These are phyloP conservation scores for Hemisphaericaspora subhashii DNA, from an alignment of 1,139 yeast species.

Conservation along the genomic window DNA sequence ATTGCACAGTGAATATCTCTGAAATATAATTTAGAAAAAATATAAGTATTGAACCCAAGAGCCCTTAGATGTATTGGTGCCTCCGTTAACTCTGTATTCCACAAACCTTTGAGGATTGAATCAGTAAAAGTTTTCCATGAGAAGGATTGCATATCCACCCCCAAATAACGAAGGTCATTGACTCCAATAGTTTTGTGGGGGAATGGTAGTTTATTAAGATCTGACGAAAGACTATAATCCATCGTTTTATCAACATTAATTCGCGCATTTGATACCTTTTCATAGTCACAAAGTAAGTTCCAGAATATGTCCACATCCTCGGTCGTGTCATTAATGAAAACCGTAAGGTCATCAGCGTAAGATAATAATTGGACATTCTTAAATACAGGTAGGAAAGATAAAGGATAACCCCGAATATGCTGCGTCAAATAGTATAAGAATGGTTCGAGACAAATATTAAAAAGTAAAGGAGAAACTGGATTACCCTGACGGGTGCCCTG, in stretches of 20 bases:
- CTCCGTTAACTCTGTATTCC: background rate
- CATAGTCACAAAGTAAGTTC: background rate
- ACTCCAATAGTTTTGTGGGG: background rate
- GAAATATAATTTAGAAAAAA: background rate
- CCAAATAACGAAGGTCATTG: background rate
- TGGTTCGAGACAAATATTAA: background rate
- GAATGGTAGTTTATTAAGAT: background rate
- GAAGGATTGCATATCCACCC: background rate
- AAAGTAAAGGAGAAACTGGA: background rate
- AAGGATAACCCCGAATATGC: background rate
- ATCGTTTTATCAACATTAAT: background rate
- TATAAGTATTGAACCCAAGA: background rate
- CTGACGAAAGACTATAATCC: background rate
- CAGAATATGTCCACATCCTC: background rate
- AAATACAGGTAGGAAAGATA: background rate
- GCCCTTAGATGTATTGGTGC: background rate
- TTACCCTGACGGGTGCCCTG: background rate
- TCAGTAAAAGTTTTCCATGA: background rate
- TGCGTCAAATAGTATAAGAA: background rate
- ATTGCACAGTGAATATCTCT: background rate
- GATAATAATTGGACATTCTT: background rate
- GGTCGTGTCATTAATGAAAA: background rate
- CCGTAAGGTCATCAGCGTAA: background rate
- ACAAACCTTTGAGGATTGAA: background rate
- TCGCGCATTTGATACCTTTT: background rate